Base-by-base conservation (phyloP, 805 yeast species). In the Candida sithepensis region DNA sequence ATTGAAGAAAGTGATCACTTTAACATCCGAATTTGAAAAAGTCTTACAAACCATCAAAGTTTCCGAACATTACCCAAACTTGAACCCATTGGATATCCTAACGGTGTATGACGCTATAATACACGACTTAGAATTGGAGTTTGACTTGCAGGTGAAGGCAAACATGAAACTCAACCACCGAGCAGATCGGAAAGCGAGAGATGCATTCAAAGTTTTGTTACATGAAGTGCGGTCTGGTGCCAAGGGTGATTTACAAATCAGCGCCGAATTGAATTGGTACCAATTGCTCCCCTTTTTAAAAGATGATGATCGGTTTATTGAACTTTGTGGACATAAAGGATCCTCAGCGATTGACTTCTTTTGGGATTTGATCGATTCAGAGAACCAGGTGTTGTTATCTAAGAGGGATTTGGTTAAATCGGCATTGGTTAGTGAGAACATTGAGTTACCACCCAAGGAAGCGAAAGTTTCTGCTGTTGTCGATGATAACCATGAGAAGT, bases 281-380 rank as follows among this genome's bases (percentile, higher is more conserved):
- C 84, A 83, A 21, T 57, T 87, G 2, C 72, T 78, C 38, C 68
- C 74, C 0, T 49, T 58, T 4, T 56, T 88, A 1, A 78, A 78
- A 49, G 75, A 77, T 28, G 85, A 84, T 50, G 71, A 70, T 41
- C 67, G 79, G 14, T 89, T 85, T 58, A 57, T 77, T 14, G 79
- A 74, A 20, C 52, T 89, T 33, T 72, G 89, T 47, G 96, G 95
- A 0, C 74, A 90, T 45, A 72, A 77, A 40, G 96, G 96, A 0
- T 88, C 96, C 0, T 75, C 82, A 1, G 85, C 96, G 0, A 59
- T 83, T 38, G 96, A 89, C 52, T 65, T 87, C 37, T 89, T 85
- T 61, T 77, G 88, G 78, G 96, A 90, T 61, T 57, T 77, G 0
- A 73, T 85, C 3, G 90, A 85, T 54, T 83, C 79, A 47, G 81